phyloP scores from a whole-genome alignment of 805 yeast species.

The Metschnikowia colocasiae region DNA sequence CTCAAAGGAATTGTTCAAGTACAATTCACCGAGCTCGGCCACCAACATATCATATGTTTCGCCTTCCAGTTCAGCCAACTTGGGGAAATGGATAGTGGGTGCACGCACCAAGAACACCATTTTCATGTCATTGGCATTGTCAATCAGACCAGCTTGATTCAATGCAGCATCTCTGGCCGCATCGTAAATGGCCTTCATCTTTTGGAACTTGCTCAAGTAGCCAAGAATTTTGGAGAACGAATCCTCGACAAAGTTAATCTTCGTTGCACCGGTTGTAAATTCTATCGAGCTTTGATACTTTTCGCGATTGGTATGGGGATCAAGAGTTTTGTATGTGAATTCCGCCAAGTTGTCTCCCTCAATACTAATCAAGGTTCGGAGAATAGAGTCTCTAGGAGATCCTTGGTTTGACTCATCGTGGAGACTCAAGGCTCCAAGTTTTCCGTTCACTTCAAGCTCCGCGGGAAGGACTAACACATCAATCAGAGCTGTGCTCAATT shows the following conservation, averaged over 20 bases:
- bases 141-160: slow-evolving; percentile 68
- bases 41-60: slow-evolving; percentile 56
- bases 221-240: slow-evolving; percentile 65
- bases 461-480: slow-evolving; percentile 68
- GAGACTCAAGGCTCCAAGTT: slow-evolving; percentile 72
- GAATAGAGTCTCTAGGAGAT: slow-evolving; percentile 52
- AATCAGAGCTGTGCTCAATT: slow-evolving; percentile 69
- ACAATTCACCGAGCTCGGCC: slow-evolving; percentile 79
- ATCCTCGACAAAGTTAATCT: slow-evolving; percentile 75
- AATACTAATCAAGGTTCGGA: slow-evolving; percentile 68
- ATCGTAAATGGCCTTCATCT: slow-evolving; percentile 88
- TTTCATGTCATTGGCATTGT: slow-evolving; percentile 57
- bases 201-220: slow-evolving; percentile 69
- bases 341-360: slow-evolving; percentile 82
- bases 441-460: slow-evolving; percentile 66
- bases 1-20: slow-evolving; percentile 58
- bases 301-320: slow-evolving; percentile 43
- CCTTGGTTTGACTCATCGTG: slow-evolving; percentile 73
- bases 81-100: slow-evolving; percentile 82
- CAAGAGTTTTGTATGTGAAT: slow-evolving; percentile 78
- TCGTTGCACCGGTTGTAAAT: slow-evolving; percentile 71
- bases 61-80: slow-evolving; percentile 38
- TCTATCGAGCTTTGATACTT: slow-evolving; percentile 55
- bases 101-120: slow-evolving; percentile 72
- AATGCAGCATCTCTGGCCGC: slow-evolving; percentile 84